A percentile compares a stretch with the other conserved stretches of the same genome.
These are phyloP conservation scores for Infundibulicybe gibba DNA, from an alignment of 768 basidiomycete species.

Conservation along the genomic window DNA sequence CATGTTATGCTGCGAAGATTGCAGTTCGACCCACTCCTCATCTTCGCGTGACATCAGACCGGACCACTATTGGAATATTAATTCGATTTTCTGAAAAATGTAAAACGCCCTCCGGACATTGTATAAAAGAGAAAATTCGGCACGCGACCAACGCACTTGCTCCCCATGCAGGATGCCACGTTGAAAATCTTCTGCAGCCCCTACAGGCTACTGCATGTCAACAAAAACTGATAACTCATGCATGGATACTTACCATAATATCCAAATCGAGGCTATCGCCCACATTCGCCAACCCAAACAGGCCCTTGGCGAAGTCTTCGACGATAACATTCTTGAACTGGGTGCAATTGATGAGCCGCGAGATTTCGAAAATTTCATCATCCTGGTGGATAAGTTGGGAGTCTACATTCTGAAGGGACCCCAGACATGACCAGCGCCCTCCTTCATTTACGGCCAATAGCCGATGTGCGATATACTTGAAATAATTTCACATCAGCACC, in stretches of 20 bases:
- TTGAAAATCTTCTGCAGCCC: too few species aligned
- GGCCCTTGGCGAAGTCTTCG: slow-evolving; percentile 14
- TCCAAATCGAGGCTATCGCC: slow-evolving; percentile 2
- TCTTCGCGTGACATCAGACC: background rate
- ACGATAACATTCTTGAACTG: slow-evolving; percentile 15
- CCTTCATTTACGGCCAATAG: background rate
- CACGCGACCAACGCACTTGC: too few species aligned
- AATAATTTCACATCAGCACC: too few species aligned
- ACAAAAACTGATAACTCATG: too few species aligned
- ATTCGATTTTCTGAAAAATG: too few species aligned
- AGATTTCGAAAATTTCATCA: slow-evolving; percentile 7
- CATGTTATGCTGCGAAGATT: too few species aligned
- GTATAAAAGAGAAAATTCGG: background rate
- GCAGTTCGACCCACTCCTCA: too few species aligned
- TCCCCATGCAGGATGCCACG: too few species aligned
- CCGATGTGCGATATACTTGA: background rate
- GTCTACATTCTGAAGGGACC: too few species aligned
- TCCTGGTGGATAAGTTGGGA: background rate
- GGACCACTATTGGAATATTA: background rate
- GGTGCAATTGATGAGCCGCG: slow-evolving; percentile 13
- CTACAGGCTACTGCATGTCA: too few species aligned
- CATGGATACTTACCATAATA: too few species aligned
- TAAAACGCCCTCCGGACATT: too few species aligned
- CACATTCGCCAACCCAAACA: slow-evolving; percentile 11
- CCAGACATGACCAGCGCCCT: background rate